Evolutionary conservation across 2,329 filamentous ascomycete genomes (phyloP), one percentile per base, ranked within the genome.

Genomic region (Paecilomyces dactylethromorphus): DNA sequence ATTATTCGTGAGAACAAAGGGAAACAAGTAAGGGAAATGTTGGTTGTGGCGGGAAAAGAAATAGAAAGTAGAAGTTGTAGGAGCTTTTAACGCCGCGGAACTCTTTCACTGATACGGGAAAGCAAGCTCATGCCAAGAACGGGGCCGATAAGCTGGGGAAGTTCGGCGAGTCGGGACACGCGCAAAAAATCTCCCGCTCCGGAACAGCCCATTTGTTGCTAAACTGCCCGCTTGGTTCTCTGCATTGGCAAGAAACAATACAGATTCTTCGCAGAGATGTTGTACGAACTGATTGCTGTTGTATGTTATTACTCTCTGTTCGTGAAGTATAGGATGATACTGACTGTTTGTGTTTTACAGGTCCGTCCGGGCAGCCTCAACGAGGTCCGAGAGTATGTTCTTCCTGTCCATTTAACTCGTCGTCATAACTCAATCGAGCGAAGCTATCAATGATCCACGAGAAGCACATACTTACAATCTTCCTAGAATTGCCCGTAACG

Each of bases 211-310:
- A 45, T 45, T 45, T 45, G 39, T 45, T 18, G n/a, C 15, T 39
- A 18, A n/a, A 39, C 32, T 29, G 24, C 24, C 24, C 32, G 32
- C 32, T 33, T 33, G 35, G 15, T 15, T 45, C 13, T 45, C 39
- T 45, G n/a, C 39, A 18, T n/a, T 18, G 10, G 4, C 15, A 45
- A 45, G 39, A 45, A n/a, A 21, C 32, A 33, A 33, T 33, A 33
- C 15, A 6, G 18, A n/a, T 8, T 45, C 10, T n/a, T 18, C 39
- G 39, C 39, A 45, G 68, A 75, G 65, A 97, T 99, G 94, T 81
- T 99, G 79, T 99, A 99, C 82, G 94, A 99, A 81, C 82, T 97
- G 71, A 94, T 99, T 77, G 94, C 90, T 76, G 88, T 97, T 79
- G 94, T 97, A 80, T 70, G 88, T 80, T 11, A n/a, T 39, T 21